Conservation (phyloP, 1,284 basidiomycete species). For the Irpex sp. region DNA sequence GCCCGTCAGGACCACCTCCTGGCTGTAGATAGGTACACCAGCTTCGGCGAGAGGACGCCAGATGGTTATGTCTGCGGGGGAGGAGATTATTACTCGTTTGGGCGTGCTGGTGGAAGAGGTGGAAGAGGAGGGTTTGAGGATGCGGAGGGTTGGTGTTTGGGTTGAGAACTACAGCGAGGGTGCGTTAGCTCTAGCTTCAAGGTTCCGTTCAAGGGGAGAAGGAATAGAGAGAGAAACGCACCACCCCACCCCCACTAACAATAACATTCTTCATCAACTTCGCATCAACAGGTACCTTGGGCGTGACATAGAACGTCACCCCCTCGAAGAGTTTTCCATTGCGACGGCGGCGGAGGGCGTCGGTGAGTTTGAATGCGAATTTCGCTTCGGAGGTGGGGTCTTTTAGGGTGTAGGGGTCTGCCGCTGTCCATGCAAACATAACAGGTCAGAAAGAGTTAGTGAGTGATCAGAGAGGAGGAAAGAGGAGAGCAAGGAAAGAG, state of each 20-base stretch:
- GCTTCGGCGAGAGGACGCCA: slow-evolving; percentile 54
- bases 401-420: slow-evolving; percentile 49
- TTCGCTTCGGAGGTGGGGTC: slow-evolving; percentile 61
- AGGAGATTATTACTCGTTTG: slow-evolving; percentile 61
- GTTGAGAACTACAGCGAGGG: slow-evolving; percentile 33
- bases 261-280: slow-evolving; percentile 64
- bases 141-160: slow-evolving; percentile 48
- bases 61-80: slow-evolving; percentile 48
- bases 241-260: slow-evolving; percentile 61
- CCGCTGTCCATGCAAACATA: slow-evolving; percentile 57
- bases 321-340: slow-evolving; percentile 52
- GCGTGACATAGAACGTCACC: slow-evolving; percentile 70
- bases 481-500: too few species aligned
- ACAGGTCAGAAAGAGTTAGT: too few species aligned
- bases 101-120: too few species aligned
- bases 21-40: slow-evolving; percentile 54
- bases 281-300: slow-evolving; percentile 46
- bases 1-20: slow-evolving; percentile 59
- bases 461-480: too few species aligned
- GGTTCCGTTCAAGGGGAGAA: too few species aligned
- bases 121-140: slow-evolving; percentile 48
- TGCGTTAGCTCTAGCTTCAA: neutral
- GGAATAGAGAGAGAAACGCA: too few species aligned
- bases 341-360: slow-evolving; percentile 43
- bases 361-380: slow-evolving; percentile 54